Base-by-base conservation (phyloP, 1,284 basidiomycete genomes). In the Termitomyces sp. region DNA sequence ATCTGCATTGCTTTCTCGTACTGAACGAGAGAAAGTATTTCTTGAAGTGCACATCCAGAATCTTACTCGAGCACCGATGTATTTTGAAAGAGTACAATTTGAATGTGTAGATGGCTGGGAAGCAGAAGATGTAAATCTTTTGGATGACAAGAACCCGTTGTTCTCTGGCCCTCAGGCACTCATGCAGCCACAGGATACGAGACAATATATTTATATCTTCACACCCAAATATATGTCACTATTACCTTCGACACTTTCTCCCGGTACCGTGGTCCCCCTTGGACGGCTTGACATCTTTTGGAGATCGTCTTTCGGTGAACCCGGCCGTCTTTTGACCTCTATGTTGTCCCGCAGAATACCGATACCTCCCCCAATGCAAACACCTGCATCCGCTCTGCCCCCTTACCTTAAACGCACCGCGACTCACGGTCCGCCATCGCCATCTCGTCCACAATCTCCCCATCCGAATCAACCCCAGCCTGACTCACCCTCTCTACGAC, bases 11-110 rank as follows among this genome's bases (percentile, higher is more conserved):
- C 72, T 92, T 12, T 79, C 81, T 6, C 70, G 77, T 2, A 48
- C 64, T 2, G 84, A 90, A 62, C 78, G 90, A 41, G 84, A 89
- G 48, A 90, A 91, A 58, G 78, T 93, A 21, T 93, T 92, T 66
- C 81, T 94, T 17, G 92, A 95, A 67, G 82, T 94, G 0, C 88
- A 94, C 63, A 85, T 94, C 31, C 92, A 94, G 66, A 95, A 95
- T 62, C 73, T 88, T 52, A 91, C 90, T 0, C 79, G 80, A 52
- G 85, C 88, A 15, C 80, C 86, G 0, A 81, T 94, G 70, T 82
- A 81, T 71, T 88, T 95, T 54, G 86, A 90, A 59, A 76, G 77
- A 15, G 86, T 94, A 73, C 70, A 74, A 10, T 80, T 95, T 52
- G 88, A 92, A 60, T 80, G 85, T 44, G 80, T 82, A 1, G 84